Evolutionary conservation across 306 rosid species (phyloP).

Genomic region (Malus orientalis): DNA sequence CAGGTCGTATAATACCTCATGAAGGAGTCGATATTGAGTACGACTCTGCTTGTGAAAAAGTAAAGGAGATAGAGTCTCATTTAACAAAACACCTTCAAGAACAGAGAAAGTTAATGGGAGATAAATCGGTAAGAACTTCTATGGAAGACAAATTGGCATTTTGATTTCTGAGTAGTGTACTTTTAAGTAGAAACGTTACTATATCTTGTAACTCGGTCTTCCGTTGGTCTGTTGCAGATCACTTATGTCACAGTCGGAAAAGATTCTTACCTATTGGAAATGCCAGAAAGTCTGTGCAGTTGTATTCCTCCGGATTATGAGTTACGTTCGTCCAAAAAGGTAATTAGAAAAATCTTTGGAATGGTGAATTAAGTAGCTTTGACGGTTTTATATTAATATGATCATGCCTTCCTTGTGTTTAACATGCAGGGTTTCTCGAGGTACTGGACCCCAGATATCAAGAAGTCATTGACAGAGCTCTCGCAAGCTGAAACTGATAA

Average conservation of each 20-base stretch:
- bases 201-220: neutral
- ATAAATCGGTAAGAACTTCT: conserved; percentile 43
- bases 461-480: conserved; percentile 51
- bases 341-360: conserved; percentile 15
- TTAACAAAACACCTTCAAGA: conserved; percentile 55
- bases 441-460: conserved; percentile 87
- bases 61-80: conserved; percentile 54
- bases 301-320: conserved; percentile 62
- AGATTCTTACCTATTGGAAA: conserved; percentile 78
- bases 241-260: conserved; percentile 69
- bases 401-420: conserved; percentile 11
- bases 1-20: conserved; percentile 89
- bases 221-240: conserved; percentile 45
- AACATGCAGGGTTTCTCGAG: conserved; percentile 71
- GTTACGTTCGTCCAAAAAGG: conserved; percentile 77
- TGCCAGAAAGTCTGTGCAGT: conserved; percentile 59
- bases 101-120: conserved; percentile 60
- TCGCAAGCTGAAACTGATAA: conserved; percentile 66
- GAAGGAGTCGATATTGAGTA: conserved; percentile 73
- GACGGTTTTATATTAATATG: conserved; percentile 1
- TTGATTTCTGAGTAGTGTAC: conserved; percentile 12
- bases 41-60: conserved; percentile 69
- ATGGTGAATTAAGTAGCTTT: neutral
- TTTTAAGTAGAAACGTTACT: neutral
- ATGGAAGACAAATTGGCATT: neutral